Evolutionary conservation across 1,284 basidiomycete species (phyloP).

Genomic region (Leccinum griseonigrum): DNA sequence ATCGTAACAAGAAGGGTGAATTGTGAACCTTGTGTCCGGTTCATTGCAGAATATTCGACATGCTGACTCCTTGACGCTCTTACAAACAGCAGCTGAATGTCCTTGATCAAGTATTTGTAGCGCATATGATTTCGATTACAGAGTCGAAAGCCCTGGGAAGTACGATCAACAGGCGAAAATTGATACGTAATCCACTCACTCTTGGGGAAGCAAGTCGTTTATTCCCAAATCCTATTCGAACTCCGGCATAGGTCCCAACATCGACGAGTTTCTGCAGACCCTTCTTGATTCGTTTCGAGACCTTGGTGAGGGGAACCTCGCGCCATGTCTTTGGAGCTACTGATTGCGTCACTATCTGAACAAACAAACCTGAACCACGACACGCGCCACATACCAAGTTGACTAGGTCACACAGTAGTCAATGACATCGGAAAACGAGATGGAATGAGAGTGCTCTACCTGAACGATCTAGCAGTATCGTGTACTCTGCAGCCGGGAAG

Average conservation of each 20-base stretch:
- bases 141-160: constrained; percentile 28
- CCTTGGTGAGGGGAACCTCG: constrained; percentile 71
- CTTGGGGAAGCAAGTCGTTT: constrained; percentile 63
- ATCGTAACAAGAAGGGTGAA: not conserved
- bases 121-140: constrained; percentile 48
- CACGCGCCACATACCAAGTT: constrained; percentile 51
- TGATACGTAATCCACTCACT: constrained; percentile 46
- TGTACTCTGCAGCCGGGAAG: constrained; percentile 48
- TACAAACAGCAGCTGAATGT: constrained; percentile 57
- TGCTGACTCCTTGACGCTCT: constrained; percentile 62
- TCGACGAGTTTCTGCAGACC: constrained; percentile 54
- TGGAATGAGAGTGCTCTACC: constrained; percentile 34
- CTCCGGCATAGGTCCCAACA: constrained; percentile 42
- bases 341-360: constrained; percentile 4
- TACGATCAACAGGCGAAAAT: not conserved
- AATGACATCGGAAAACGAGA: not conserved
- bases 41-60: constrained; percentile 64
- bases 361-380: not conserved
- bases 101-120: constrained; percentile 49
- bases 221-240: constrained; percentile 59
- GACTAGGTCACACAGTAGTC: constrained; percentile 34
- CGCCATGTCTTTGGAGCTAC: constrained; percentile 18
- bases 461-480: constrained; percentile 52
- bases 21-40: constrained; percentile 66
- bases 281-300: constrained; percentile 43